These are phyloP conservation scores for Gelatoporia subvermispora DNA, from an alignment of 768 basidiomycete species.

Conservation along the genomic window DNA sequence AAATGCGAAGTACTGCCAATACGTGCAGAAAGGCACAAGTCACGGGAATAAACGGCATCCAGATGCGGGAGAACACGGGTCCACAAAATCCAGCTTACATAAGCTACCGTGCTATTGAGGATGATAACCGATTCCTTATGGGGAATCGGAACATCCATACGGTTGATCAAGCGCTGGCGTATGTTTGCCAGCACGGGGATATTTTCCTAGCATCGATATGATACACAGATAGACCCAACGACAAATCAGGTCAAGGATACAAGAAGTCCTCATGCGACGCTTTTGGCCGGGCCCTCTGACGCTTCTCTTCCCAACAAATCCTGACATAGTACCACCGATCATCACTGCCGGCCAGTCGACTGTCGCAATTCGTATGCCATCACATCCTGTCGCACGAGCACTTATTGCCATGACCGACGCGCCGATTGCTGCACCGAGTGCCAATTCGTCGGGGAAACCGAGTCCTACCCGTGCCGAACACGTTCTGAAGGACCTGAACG, in stretches of 20 bases:
- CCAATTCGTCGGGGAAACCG: constrained; percentile 91
- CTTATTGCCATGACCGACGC: constrained; percentile 70
- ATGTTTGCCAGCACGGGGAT: too few species aligned
- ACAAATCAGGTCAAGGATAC: constrained; percentile 59
- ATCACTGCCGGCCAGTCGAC: constrained; percentile 78
- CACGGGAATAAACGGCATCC: too few species aligned
- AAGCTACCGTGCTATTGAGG: too few species aligned
- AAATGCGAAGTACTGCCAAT: too few species aligned
- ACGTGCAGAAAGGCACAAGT: too few species aligned
- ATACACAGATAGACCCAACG: too few species aligned
- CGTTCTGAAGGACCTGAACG: constrained; percentile 72
- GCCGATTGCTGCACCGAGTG: constrained; percentile 91
- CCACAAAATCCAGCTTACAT: too few species aligned
- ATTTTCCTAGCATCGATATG: too few species aligned
- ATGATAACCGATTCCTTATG: too few species aligned
- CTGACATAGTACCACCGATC: constrained; percentile 56
- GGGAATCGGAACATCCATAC: too few species aligned
- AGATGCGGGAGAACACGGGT: too few species aligned
- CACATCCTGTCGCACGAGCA: constrained; percentile 88
- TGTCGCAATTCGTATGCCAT: constrained; percentile 91
- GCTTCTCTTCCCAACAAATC: constrained; percentile 78
- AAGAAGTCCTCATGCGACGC: constrained; percentile 66
- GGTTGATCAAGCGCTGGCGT: constrained; percentile 18
- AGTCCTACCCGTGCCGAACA: constrained; percentile 89
- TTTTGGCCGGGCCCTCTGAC: constrained; percentile 98